phyloP scores from a whole-genome alignment of 1,284 basidiomycete genomes.

The Trametes pubescens region DNA sequence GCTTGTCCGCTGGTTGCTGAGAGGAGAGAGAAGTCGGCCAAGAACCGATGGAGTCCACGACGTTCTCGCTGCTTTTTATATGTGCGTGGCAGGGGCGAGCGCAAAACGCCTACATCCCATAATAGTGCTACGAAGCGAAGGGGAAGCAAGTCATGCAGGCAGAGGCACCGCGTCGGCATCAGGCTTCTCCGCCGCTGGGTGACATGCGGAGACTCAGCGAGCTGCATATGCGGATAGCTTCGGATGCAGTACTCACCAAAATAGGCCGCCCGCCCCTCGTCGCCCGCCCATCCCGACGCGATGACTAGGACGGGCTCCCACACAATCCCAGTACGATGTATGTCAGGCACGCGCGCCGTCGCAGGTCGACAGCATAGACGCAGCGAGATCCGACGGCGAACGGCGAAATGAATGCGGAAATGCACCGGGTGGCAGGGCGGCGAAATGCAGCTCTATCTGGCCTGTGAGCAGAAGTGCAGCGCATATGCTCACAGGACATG shows the following conservation, averaged over 20 bases:
- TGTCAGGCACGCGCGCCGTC: constrained; percentile 5
- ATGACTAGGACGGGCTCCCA: constrained; percentile 16
- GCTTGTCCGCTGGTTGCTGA: constrained; percentile 3
- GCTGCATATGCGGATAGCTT: constrained; percentile 4
- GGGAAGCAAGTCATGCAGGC: constrained; percentile 22
- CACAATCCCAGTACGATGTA: neutral
- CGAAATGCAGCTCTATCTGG: constrained; percentile 8
- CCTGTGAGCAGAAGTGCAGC: neutral
- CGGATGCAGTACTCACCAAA: constrained; percentile 17
- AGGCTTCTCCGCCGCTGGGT: constrained; percentile 20
- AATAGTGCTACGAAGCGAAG: constrained; percentile 20
- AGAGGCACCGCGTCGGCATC: constrained; percentile 19
- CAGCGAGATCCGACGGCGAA: constrained; percentile 2
- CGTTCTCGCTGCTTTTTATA: constrained; percentile 23
- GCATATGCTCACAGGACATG: constrained; percentile 7
- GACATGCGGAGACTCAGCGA: constrained; percentile 19
- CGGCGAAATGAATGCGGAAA: neutral
- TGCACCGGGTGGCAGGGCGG: constrained; percentile 13
- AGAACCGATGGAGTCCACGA: constrained; percentile 10
- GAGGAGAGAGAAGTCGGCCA: constrained; percentile 2
- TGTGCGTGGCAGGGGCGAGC: constrained; percentile 11
- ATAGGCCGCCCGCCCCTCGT: constrained; percentile 1
- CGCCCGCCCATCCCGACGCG: neutral
- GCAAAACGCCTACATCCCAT: constrained; percentile 13
- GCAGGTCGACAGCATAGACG: neutral